These are phyloP conservation scores for Xylariaceae sp. DNA, from an alignment of 2,329 filamentous ascomycete species.

Conservation along the genomic window DNA sequence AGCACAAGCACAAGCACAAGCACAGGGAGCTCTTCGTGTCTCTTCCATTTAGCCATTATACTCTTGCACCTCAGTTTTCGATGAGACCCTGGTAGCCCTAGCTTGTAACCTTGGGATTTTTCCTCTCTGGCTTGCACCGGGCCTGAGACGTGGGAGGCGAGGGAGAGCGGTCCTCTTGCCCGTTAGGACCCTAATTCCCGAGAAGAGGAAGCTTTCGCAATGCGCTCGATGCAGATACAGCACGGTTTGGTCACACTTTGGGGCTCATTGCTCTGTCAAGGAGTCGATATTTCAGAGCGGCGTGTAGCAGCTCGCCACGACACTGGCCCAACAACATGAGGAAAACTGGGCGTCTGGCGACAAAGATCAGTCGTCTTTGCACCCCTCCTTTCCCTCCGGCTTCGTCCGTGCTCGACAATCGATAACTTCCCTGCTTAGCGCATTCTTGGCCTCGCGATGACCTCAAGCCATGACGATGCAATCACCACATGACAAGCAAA, in stretches of 20 bases:
- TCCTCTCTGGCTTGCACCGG: constrained; percentile 18
- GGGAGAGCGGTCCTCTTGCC: constrained; percentile 29
- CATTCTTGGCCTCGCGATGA: constrained; percentile 9
- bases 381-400: constrained; percentile 11
- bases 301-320: constrained; percentile 27
- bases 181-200: constrained; percentile 26
- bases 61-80: constrained; percentile 18
- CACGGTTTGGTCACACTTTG: constrained; percentile 15
- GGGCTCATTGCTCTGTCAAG: constrained; percentile 24
- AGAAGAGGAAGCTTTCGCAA: constrained; percentile 25
- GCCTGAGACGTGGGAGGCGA: constrained; percentile 31
- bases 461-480: constrained; percentile 16
- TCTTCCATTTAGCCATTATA: constrained; percentile 27
- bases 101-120: constrained; percentile 23
- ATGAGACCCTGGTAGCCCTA: constrained; percentile 14
- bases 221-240: constrained; percentile 16
- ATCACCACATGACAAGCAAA: constrained; percentile 9
- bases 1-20: constrained; percentile 3
- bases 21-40: constrained; percentile 13
- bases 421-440: constrained; percentile 15
- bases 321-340: constrained; percentile 15
- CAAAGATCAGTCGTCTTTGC: constrained; percentile 11
- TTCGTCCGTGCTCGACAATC: constrained; percentile 14
- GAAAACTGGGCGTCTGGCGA: constrained; percentile 4
- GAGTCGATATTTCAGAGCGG: constrained; percentile 17